Conservation (phyloP, 2,329 filamentous ascomycete genomes). For the Magnaporthiopsis poae region DNA sequence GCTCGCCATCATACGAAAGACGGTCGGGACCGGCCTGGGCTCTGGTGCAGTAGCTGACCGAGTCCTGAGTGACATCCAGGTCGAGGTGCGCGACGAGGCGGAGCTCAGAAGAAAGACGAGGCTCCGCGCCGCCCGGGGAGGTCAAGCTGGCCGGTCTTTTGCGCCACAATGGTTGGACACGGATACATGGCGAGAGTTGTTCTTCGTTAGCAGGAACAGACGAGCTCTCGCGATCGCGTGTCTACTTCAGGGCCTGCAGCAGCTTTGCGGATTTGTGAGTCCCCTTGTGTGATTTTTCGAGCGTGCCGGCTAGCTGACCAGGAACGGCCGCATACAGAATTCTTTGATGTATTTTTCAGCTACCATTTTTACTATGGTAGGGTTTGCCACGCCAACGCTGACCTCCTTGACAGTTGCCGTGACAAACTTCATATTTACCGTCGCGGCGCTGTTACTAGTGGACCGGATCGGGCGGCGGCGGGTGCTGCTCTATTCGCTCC, state of each 20-base stretch:
- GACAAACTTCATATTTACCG: slow-evolving; percentile 73
- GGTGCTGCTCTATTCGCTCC: slow-evolving; percentile 73
- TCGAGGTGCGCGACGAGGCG: slow-evolving; percentile 61
- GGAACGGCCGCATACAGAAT: slow-evolving; percentile 41
- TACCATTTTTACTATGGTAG: slow-evolving; percentile 68
- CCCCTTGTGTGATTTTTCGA: background rate
- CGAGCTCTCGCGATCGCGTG: slow-evolving; percentile 77
- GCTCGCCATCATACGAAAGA: slow-evolving; percentile 49
- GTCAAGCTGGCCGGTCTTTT: background rate
- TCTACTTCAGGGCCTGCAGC: slow-evolving; percentile 76
- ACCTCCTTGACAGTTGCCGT: slow-evolving; percentile 68
- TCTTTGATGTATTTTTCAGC: slow-evolving; percentile 87
- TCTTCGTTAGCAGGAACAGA: slow-evolving; percentile 52
- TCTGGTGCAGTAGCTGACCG: slow-evolving; percentile 36
- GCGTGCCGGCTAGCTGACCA: background rate
- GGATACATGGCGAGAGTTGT: slow-evolving; percentile 42
- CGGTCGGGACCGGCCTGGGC: slow-evolving; percentile 24
- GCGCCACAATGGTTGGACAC: slow-evolving; percentile 28
- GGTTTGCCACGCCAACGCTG: slow-evolving; percentile 68
- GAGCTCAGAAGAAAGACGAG: slow-evolving; percentile 37
- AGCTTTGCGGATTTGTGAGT: slow-evolving; percentile 72
- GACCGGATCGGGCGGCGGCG: slow-evolving; percentile 69
- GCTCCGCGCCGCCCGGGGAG: slow-evolving; percentile 13
- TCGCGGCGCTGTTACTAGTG: slow-evolving; percentile 65
- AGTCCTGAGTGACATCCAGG: slow-evolving; percentile 60